Percentiles rank a stretch among this genome's conserved stretches.
These are phyloP conservation scores for Ceratopteris richardii DNA, from an alignment of 75 land plant species.

Conservation along the genomic window DNA sequence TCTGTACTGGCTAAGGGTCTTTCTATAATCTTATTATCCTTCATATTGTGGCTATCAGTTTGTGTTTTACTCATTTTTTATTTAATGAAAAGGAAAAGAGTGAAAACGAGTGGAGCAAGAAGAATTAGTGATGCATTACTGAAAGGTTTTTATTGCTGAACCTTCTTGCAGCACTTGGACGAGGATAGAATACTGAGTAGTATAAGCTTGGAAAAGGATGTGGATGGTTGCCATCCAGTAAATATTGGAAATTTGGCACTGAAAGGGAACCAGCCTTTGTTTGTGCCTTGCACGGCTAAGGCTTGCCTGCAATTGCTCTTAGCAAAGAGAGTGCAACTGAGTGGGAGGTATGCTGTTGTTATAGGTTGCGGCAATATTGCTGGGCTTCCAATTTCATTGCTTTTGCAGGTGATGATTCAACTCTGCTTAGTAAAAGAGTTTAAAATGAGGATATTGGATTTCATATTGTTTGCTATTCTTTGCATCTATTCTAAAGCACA, in stretches of 20 bases:
- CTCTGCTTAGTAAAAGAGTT: no score
- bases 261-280: constrained; percentile 64
- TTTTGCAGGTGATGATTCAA: constrained; percentile 59
- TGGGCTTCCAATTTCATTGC: constrained; percentile 66
- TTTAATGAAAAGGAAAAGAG: no score
- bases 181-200: constrained; percentile 58
- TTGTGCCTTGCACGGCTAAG: constrained; percentile 83
- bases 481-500: no score
- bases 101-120: background rate
- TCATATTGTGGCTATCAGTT: no score
- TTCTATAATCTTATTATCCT: no score
- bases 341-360: constrained; percentile 82
- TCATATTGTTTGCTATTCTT: no score
- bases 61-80: no score
- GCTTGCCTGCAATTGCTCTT: constrained; percentile 82
- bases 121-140: background rate
- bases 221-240: constrained; percentile 88
- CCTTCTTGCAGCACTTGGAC: constrained; percentile 56
- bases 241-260: constrained; percentile 82
- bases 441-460: no score
- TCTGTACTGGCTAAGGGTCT: no score
- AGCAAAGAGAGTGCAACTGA: constrained; percentile 47
- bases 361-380: constrained; percentile 89
- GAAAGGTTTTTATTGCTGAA: background rate
- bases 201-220: constrained; percentile 72